Base-by-base conservation (phyloP, 164 flowering plant genomes). In the Berberis thunbergii region DNA sequence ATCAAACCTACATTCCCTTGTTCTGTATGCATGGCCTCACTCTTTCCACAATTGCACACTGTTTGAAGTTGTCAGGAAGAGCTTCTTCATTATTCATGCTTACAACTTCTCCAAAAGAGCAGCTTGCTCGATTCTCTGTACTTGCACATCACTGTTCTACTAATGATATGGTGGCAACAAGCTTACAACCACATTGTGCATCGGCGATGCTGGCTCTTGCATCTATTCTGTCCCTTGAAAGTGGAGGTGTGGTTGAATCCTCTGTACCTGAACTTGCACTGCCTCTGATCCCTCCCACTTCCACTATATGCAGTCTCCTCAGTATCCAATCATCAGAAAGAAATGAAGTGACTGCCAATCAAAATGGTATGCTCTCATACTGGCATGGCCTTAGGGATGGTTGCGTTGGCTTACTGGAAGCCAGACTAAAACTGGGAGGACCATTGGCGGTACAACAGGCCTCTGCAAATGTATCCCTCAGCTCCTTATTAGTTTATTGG, bases 361-460 rank as follows among this genome's bases (percentile, higher is more conserved):
- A 44, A 45, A 71, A 59, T 72, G 77, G 73, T 41, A 70, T 69
- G 80, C 84, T 91, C 65, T 87, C 96, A 10, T 74, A 81, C 62
- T 87, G 93, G 93, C 88, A 87, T 77, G 99, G 99, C 38, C 65
- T 84, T 45, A 77, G 79, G 67, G 99, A 94, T 80, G 99, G 97
- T 11, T 87, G 85, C 76, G 83, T 84, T 76, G 99, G 99, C 26
- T 76, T 91, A 66, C 62, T 94, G 63, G 90, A 91, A 44, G 76
- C 77, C 48, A 83, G 89, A 74, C 76, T 94, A 71, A 89, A 78
- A 69, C 86, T 83, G 87, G 96, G 93, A 57, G 99, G 96, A 42
- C 87, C 91, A 54, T 74, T 90, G 68, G 95, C 97, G 46, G 83
- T 84, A 58, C 91, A 89, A 70, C 96, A 94, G 71, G 67, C 82